Evolutionary conservation across 148 eudicot species (phyloP).

Genomic region (Agrostemma githago): DNA sequence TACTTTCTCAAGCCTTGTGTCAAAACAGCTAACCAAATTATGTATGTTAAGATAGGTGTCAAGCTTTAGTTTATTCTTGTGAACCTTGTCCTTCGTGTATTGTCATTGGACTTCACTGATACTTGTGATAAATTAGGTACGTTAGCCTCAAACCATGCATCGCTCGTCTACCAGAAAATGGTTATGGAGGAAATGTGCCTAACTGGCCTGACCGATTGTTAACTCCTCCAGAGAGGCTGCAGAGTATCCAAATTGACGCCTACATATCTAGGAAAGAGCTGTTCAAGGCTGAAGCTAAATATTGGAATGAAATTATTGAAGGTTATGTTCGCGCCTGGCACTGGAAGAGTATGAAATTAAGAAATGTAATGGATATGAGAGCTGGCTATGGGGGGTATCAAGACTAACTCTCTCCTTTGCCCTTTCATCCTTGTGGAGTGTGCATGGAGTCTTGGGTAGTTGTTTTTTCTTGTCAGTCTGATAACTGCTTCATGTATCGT

Average conservation of each 20-base stretch:
- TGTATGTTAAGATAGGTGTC: slow-evolving; percentile 4
- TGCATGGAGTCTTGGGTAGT: not conserved
- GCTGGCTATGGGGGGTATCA: slow-evolving; percentile 93
- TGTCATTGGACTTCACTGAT: not conserved
- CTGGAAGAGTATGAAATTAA: slow-evolving; percentile 51
- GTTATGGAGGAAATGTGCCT: slow-evolving; percentile 61
- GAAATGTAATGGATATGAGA: slow-evolving; percentile 97
- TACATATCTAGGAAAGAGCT: slow-evolving; percentile 88
- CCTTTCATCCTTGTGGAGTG: slow-evolving; percentile 6
- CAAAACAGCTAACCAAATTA: not conserved
- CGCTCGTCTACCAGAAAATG: slow-evolving; percentile 70
- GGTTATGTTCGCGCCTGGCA: slow-evolving; percentile 64
- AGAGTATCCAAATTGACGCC: slow-evolving; percentile 85
- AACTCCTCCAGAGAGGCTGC: slow-evolving; percentile 84
- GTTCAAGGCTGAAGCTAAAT: slow-evolving; percentile 78
- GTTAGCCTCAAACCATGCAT: slow-evolving; percentile 80
- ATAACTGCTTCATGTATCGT: slow-evolving; percentile 1
- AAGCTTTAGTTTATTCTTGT: not conserved
- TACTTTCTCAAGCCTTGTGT: not conserved
- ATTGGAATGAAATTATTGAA: slow-evolving; percentile 77
- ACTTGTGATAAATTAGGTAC: slow-evolving; percentile 52
- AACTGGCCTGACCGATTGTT: slow-evolving; percentile 82
- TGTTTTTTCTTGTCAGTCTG: not conserved
- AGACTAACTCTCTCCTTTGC: slow-evolving; percentile 8
- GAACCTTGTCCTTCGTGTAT: not conserved